Evolutionary conservation across 768 basidiomycete species (phyloP), one percentile per base, ranked within the genome.

Genomic region (Lactarius evosmus): DNA sequence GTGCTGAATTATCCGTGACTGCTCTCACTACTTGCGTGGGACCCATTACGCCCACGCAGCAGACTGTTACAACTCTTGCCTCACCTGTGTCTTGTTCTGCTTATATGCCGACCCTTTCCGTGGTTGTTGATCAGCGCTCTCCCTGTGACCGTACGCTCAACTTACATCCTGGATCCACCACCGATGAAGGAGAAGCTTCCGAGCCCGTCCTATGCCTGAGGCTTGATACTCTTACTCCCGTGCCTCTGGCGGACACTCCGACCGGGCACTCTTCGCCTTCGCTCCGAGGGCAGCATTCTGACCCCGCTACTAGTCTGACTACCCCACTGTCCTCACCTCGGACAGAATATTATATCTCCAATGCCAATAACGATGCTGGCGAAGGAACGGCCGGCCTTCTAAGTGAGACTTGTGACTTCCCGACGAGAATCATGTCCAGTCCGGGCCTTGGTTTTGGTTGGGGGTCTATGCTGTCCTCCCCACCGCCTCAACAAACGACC

Each of bases 281-380:
- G 38, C 46, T 16, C 32, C 19, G 17, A 29, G 59, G 32, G 19
- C 54, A 4, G 30, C 25, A 17, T 30, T 56, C 49, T 36, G 54
- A 27, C 33, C 46, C 22, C 46, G 56, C 34, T 44, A 44, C 51
- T 34, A 17, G 51, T 12, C 51, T 30, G 27, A 60, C 40, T 19
- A 41, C 33, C 5, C 59, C 55, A n/a, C 63, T 2, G n/a, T 65
- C 64, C 25, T 65, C 64, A 34, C 63, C 63, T 51, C 30, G 19
- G 36, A 65, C 59, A 17, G 63, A 60, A 16, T 56, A 9, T 34
- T 36, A 33, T 34, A 11, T 17, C 0, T 25, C 17, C 14, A 16
- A 12, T 25, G 30, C 7, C 17, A 49, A 19, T 25, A 17, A 17
- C 30, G 17, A 4, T 12, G 25, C 56, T 46, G 7, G 53, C 4